Conservation (phyloP, 192 early-diverging fungal species). For the Coemansia nantahalensis region DNA sequence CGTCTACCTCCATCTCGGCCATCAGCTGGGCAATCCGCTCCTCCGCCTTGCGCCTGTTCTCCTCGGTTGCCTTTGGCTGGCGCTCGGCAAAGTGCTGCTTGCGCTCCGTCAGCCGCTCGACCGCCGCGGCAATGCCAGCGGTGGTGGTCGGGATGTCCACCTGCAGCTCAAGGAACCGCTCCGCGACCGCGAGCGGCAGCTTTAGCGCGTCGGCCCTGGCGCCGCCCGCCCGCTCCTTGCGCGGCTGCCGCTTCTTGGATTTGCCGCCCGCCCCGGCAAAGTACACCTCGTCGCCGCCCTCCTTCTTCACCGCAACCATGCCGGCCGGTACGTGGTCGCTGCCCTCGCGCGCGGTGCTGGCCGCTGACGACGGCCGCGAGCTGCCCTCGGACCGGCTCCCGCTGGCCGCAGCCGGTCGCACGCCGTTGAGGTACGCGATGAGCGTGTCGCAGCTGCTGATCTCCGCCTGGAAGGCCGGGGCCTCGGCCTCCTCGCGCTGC, state of each 20-base stretch:
- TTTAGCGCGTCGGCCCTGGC: constrained; percentile 57
- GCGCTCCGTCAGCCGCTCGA: constrained; percentile 70
- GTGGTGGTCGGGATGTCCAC: constrained; percentile 74
- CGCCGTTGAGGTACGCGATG: constrained; percentile 65
- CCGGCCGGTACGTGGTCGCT: constrained; percentile 69
- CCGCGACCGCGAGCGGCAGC: constrained; percentile 74
- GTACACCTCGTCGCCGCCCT: constrained; percentile 70
- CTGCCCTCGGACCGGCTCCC: constrained; percentile 29
- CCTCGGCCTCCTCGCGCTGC: constrained; percentile 81
- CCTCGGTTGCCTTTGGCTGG: constrained; percentile 72
- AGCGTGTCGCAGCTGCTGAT: constrained; percentile 81
- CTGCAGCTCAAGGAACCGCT: constrained; percentile 76
- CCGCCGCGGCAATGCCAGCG: constrained; percentile 64
- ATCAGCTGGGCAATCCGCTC: constrained; percentile 74
- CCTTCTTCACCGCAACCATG: constrained; percentile 73
- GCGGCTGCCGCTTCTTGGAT: constrained; percentile 63
- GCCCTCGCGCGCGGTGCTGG: constrained; percentile 54
- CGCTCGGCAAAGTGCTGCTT: constrained; percentile 71
- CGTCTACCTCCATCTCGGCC: constrained; percentile 55
- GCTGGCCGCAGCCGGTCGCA: constrained; percentile 19
- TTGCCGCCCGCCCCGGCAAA: constrained; percentile 64
- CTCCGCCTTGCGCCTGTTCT: constrained; percentile 87
- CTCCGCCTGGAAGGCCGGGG: constrained; percentile 84
- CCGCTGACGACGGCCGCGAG: constrained; percentile 39
- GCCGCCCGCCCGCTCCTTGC: constrained; percentile 50